Percentiles rank a stretch among this genome's conserved stretches.
Evolutionary conservation across 306 rosid genomes (phyloP).

Genomic region (Arachis hypogaea): DNA sequence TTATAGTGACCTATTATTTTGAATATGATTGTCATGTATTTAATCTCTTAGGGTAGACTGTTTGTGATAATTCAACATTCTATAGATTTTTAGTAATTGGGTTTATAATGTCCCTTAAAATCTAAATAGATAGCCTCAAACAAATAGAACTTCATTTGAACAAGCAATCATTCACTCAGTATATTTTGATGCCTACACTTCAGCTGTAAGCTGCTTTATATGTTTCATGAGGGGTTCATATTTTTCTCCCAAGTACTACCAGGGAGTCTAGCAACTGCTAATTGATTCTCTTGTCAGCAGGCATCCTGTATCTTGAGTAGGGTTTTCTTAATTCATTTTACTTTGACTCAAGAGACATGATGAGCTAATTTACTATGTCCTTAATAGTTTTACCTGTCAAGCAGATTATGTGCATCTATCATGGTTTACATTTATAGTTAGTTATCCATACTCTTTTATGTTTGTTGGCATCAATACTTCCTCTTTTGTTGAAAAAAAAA

Average conservation of each 20-base stretch:
- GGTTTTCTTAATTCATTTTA: conserved; percentile 19
- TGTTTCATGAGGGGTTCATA: background rate
- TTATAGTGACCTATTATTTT: conserved; percentile 9
- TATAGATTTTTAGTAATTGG: conserved; percentile 12
- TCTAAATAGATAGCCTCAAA: conserved; percentile 8
- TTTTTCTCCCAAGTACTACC: background rate
- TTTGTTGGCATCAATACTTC: background rate
- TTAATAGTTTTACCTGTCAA: background rate
- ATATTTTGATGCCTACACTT: background rate
- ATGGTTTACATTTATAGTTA: conserved; percentile 1
- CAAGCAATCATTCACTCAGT: background rate
- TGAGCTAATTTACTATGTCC: conserved; percentile 21
- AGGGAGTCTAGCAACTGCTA: background rate
- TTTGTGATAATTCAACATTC: background rate
- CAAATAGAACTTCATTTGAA: background rate
- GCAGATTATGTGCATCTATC: background rate
- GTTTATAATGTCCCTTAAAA: conserved; percentile 4
- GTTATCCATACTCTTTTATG: too few relatives aligned
- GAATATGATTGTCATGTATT: conserved; percentile 11
- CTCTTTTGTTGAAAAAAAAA: background rate
- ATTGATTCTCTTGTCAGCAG: conserved; percentile 9
- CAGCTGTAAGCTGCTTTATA: conserved; percentile 18
- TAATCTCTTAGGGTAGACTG: background rate
- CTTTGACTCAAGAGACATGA: background rate
- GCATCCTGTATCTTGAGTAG: background rate